A percentile compares a stretch with the other conserved stretches of the same genome.
Conservation (phyloP, 805 yeast species). For the Starmerella apis region DNA sequence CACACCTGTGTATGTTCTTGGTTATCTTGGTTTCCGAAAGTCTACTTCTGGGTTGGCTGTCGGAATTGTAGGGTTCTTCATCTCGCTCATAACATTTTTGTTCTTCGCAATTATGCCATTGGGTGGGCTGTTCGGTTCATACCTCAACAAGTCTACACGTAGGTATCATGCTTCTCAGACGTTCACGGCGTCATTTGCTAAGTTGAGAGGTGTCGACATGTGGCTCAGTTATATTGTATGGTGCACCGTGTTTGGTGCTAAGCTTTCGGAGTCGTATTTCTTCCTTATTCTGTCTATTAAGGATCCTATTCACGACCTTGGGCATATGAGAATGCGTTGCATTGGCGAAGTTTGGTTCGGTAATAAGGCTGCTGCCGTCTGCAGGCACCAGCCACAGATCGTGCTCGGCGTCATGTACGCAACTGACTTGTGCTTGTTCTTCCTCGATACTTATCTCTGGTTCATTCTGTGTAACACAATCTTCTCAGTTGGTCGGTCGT, state of each 20-base stretch:
- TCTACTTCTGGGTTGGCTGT: constrained; percentile 69
- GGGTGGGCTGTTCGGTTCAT: constrained; percentile 91
- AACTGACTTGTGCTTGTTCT: constrained; percentile 89
- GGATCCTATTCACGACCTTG: constrained; percentile 88
- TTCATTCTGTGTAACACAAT: constrained; percentile 89
- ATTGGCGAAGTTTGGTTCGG: constrained; percentile 90
- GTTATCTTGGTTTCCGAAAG: constrained; percentile 50
- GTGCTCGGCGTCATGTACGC: constrained; percentile 86
- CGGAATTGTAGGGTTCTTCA: constrained; percentile 77
- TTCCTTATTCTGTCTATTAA: constrained; percentile 79
- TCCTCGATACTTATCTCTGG: constrained; percentile 99
- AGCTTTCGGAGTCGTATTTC: constrained; percentile 81
- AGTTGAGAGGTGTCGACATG: constrained; percentile 79
- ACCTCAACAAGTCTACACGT: constrained; percentile 77
- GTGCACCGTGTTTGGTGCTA: constrained; percentile 81
- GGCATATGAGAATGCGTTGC: constrained; percentile 85
- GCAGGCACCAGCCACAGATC: constrained; percentile 79
- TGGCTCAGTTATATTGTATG: constrained; percentile 92
- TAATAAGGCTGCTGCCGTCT: constrained; percentile 39
- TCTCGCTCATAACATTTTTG: constrained; percentile 70
- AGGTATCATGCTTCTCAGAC: constrained; percentile 87
- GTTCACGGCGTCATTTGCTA: constrained; percentile 83
- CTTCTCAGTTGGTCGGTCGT: constrained; percentile 94
- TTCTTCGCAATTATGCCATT: constrained; percentile 93
- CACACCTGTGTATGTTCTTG: constrained; percentile 77